Evolutionary conservation across 306 rosid genomes (phyloP).

Genomic region (Leucaena leucocephala): DNA sequence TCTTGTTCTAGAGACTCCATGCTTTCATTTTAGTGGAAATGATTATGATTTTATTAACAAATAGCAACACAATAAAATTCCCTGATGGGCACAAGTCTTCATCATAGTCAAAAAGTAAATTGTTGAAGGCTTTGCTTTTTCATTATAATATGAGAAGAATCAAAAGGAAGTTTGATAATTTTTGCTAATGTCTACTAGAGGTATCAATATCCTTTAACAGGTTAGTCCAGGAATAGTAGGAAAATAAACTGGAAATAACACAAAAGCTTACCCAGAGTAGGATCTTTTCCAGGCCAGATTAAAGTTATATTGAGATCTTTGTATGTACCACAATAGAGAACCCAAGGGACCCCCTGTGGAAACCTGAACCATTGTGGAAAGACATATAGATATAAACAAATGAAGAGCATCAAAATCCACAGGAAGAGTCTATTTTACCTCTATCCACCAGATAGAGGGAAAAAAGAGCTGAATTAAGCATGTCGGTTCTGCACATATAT

Average conservation of each 20-base stretch:
- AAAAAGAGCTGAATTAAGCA: background rate
- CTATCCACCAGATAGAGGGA: background rate
- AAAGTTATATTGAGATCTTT: constrained; percentile 66
- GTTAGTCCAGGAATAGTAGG: background rate
- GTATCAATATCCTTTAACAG: background rate
- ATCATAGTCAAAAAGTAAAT: background rate
- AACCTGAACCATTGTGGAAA: constrained; percentile 55
- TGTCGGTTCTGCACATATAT: background rate
- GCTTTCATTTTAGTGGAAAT: background rate
- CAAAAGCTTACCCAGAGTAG: constrained; percentile 54
- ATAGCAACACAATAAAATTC: background rate
- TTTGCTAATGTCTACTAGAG: background rate
- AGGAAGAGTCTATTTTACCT: background rate
- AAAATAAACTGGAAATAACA: constrained; percentile 22
- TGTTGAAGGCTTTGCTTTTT: background rate
- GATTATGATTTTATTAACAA: constrained; percentile 16
- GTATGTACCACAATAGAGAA: constrained; percentile 71
- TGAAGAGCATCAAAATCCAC: constrained; percentile 14
- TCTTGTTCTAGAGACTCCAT: background rate
- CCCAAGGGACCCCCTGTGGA: constrained; percentile 83
- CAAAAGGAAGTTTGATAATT: background rate
- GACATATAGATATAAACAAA: constrained; percentile 24
- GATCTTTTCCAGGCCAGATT: constrained; percentile 93
- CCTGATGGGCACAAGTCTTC: constrained; percentile 2
- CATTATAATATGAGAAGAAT: background rate